Conservation (phyloP, 257 asterid genomes). For the Lithospermum erythrorhizon region DNA sequence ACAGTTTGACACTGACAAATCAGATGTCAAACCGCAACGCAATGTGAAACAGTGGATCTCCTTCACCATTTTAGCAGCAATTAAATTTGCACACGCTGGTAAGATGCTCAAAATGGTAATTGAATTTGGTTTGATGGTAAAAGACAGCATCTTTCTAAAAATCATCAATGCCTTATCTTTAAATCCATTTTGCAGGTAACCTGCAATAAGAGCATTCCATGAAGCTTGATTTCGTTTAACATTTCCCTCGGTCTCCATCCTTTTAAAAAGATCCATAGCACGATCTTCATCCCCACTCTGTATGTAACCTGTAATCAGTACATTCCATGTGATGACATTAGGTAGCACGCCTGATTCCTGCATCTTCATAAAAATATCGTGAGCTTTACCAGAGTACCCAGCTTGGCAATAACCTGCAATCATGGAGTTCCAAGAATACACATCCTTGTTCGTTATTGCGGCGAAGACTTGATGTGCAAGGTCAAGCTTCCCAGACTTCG, state of each 20-base stretch:
- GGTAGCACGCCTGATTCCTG: slow-evolving; percentile 42
- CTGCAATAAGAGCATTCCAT: slow-evolving; percentile 79
- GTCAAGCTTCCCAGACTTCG: slow-evolving; percentile 58
- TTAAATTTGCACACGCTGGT: slow-evolving; percentile 60
- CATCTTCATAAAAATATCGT: slow-evolving; percentile 56
- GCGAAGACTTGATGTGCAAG: slow-evolving; percentile 53
- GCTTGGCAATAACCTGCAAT: slow-evolving; percentile 76
- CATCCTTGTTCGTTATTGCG: slow-evolving; percentile 40
- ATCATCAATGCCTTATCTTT: slow-evolving; percentile 48
- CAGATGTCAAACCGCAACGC: slow-evolving; percentile 37
- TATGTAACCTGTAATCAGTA: slow-evolving; percentile 62
- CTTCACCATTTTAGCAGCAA: slow-evolving; percentile 54
- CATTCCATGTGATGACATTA: slow-evolving; percentile 69
- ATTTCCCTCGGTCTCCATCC: slow-evolving; percentile 56
- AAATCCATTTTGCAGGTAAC: slow-evolving; percentile 47
- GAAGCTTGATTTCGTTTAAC: slow-evolving; percentile 60
- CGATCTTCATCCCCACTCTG: slow-evolving; percentile 68
- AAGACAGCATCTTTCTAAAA: slow-evolving; percentile 58
- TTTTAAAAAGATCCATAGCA: slow-evolving; percentile 62
- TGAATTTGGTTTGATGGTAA: slow-evolving; percentile 48
- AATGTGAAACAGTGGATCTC: slow-evolving; percentile 64
- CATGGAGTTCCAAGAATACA: slow-evolving; percentile 77
- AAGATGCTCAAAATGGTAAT: slow-evolving; percentile 62
- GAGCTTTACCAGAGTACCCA: slow-evolving; percentile 68
- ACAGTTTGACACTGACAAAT: slow-evolving; percentile 54